Percentiles rank a stretch among this genome's conserved stretches.
Evolutionary conservation across 2,329 filamentous ascomycete genomes (phyloP).

Genomic region (Aspergillus sp.): DNA sequence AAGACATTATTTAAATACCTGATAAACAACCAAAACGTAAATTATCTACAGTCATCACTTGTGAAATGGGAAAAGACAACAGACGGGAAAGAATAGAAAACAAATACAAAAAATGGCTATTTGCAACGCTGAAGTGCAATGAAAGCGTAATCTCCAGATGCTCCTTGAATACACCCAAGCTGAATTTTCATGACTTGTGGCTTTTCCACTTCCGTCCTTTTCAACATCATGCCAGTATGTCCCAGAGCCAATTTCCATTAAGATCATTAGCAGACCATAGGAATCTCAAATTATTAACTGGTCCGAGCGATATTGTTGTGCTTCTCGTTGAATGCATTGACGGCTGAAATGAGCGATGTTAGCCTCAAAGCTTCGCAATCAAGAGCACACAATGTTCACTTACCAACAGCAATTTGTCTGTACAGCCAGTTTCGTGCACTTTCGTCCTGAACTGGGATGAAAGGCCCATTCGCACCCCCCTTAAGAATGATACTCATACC

Average conservation of each 20-base stretch:
- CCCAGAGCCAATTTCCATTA: not conserved
- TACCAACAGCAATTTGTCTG: slow-evolving; percentile 61
- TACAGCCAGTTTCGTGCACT: slow-evolving; percentile 68
- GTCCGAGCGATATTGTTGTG: slow-evolving; percentile 47
- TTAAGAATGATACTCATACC: slow-evolving; percentile 86
- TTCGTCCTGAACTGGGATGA: slow-evolving; percentile 91
- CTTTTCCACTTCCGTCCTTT: not conserved
- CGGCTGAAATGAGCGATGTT: slow-evolving; percentile 41
- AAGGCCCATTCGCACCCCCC: slow-evolving; percentile 89
- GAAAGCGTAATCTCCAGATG: not conserved
- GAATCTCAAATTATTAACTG: not conserved
- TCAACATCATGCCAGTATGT: not conserved
- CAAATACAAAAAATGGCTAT: not conserved
- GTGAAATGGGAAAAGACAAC: not conserved
- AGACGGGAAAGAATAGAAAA: not conserved
- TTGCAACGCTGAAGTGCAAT: not conserved
- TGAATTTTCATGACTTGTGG: not conserved
- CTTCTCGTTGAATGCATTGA: slow-evolving; percentile 67
- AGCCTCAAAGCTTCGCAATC: slow-evolving; percentile 1
- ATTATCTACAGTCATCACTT: not conserved
- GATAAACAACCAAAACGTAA: no score
- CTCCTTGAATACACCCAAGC: not conserved
- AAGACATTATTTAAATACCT: no score
- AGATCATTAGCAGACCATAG: not conserved
- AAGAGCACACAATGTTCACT: slow-evolving; percentile 19